Evolutionary conservation across 1,139 yeast species (phyloP), one percentile per base, ranked within the genome.

Genomic region (Protomyces arabidopsidicola): DNA sequence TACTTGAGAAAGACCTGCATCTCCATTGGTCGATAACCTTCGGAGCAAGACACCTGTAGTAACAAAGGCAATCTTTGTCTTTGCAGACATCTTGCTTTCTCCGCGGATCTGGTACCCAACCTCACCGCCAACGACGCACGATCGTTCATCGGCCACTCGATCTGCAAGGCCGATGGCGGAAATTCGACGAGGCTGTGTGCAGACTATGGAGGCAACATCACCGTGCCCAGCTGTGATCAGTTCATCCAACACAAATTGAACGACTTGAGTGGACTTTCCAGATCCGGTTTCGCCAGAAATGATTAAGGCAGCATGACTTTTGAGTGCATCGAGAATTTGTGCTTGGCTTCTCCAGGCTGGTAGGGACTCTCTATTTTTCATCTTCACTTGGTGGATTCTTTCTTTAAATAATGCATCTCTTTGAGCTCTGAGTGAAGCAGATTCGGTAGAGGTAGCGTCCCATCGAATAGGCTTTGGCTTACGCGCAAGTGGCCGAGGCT

Each of bases 231-330:
- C 75, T 9, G 67, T 72, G 67, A 73, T 75, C 42, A 72, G 54
- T 53, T 84, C 78, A 72, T 93, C 98, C 38, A 91, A 76, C 18
- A 93, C 78, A 70, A 90, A 93, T 73, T 93, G 98, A 2, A 90
- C 97, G 14, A 90, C 84, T 72, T 90, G 97, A 0, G 97, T 90
- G 0, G 96, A 88, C 72, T 90, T 90, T 69, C 97, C 97, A 0
- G 97, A 90, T 69, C 98, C 98, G 0, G 98, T 93, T 74, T 93
- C 98, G 73, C 98, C 98, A 1, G 98, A 93, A 45, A 93, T 82
- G 50, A 93, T 76, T 2, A 89, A 84, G 2, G 90, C 87, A 68
- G 83, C 84, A 70, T 87, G 82, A 0, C 77, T 68, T 45, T 80
- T 77, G 4, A 93, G 83, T 2, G 84, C 74, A 0, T 81, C 72